Base-by-base conservation (phyloP, 345 rosid genomes). In the Arabis alpina region DNA sequence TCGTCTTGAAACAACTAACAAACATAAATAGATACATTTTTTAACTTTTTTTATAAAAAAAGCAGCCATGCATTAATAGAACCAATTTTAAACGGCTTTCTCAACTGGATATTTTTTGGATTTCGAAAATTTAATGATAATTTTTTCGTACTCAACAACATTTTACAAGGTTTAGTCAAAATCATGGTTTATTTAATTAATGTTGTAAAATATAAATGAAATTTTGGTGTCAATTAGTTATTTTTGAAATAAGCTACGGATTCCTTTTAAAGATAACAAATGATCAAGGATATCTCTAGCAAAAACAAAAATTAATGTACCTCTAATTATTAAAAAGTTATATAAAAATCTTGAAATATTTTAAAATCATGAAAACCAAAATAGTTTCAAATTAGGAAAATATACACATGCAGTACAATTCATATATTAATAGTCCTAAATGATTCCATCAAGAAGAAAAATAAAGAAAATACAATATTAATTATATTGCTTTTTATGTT, bases 1-100 rank as follows among this genome's bases (percentile, higher is more conserved):
- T 73, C 32, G 32, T 50, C 19, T 8, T 16, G 13, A 61, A 54
- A 42, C 32, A 59, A 7, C 40, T 66, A 58, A 66, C 6, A 10
- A 49, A 73, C 61, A 73, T 41, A 66, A 32, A 61, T 51, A 66
- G 55, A 59, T 66, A 41, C 23, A 57, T 49, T 49, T 7, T 2
- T 7, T 2, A n/a, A 8, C 10, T 12, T 40, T 64, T 36, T 39
- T 0, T 0, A 11, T 0, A 19, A 19, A 19, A n/a, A 63, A 40
- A 39, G 1, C 15, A 55, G 5, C 58, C 58, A 55, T 36, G 40
- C 40, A 36, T 12, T 41, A 5, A n/a, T 56, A 64, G 13, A 73
- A 59, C 50, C 58, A 59, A 10, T 39, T 14, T 39, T 16, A 64
- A 11, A 56, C 44, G 40, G 23, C 19, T 2, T 43, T 44, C 2